Conservation (phyloP, 148 eudicot genomes). For the Fagopyrum homotropicum region DNA sequence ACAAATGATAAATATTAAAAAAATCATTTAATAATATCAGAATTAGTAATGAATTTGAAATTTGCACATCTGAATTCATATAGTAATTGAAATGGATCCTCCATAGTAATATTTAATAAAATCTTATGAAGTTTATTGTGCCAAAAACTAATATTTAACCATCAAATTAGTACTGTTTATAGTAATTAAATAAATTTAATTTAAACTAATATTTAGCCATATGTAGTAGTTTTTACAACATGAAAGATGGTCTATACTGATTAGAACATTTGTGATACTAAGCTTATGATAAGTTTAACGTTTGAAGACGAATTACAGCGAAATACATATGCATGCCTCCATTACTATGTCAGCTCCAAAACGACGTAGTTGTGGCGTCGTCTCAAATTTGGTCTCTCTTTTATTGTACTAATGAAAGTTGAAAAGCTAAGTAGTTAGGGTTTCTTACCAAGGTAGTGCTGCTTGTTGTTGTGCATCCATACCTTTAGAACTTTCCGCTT, state of each 20-base stretch:
- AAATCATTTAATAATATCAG: too few species aligned
- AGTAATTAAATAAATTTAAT: too few species aligned
- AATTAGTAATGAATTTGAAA: too few species aligned
- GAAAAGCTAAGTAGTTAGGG: background rate
- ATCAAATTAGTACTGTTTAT: too few species aligned
- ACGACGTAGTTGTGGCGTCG: background rate
- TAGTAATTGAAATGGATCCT: too few species aligned
- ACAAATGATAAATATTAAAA: too few species aligned
- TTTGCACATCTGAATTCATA: too few species aligned
- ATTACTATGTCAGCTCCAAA: background rate
- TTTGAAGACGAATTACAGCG: background rate
- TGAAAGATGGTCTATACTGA: background rate
- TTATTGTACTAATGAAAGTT: background rate
- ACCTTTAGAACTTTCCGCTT: slow-evolving; percentile 23
- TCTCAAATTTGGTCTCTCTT: background rate
- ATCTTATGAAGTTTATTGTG: too few species aligned
- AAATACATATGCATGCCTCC: background rate
- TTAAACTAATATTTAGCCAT: background rate
- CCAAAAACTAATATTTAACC: too few species aligned
- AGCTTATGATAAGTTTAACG: background rate
- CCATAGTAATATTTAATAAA: too few species aligned
- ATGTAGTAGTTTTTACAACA: background rate
- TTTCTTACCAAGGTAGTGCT: slow-evolving; percentile 8
- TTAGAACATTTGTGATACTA: background rate
- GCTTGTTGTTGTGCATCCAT: slow-evolving; percentile 32